Evolutionary conservation across 208 protist genomes (phyloP).

Genomic region (Leishmania guyanensis): DNA sequence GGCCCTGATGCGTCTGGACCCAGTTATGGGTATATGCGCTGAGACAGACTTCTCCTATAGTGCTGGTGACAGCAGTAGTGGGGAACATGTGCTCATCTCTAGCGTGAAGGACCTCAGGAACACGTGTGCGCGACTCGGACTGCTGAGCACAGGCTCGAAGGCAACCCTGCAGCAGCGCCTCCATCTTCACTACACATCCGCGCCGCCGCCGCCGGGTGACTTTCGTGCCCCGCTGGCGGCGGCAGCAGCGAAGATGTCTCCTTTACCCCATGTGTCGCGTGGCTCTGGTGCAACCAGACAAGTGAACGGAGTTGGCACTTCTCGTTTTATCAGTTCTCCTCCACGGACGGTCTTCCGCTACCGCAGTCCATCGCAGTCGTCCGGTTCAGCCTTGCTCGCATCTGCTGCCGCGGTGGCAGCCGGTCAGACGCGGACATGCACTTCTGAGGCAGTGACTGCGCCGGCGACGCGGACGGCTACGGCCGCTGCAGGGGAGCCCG

Average conservation of each 20-base stretch:
- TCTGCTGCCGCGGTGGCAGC: constrained; percentile 4
- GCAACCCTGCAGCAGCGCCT: constrained; percentile 41
- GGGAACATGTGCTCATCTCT: neutral
- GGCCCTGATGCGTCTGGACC: neutral
- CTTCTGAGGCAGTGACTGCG: neutral
- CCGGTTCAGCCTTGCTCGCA: neutral
- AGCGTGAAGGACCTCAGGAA: constrained; percentile 36
- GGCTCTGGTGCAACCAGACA: neutral
- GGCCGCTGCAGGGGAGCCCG: neutral
- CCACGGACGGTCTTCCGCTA: constrained; percentile 47
- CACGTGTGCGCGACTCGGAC: constrained; percentile 37
- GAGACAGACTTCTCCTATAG: neutral
- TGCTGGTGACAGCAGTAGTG: neutral
- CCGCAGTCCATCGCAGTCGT: constrained; percentile 17
- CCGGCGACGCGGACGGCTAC: neutral
- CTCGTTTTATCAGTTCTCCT: constrained; percentile 21
- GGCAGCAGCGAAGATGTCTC: neutral
- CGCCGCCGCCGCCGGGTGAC: neutral
- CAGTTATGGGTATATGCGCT: neutral
- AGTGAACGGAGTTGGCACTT: neutral
- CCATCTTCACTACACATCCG: constrained; percentile 15
- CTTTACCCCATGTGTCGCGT: neutral
- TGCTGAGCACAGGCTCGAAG: constrained; percentile 48
- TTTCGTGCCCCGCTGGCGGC: neutral
- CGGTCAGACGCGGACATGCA: neutral